Evolutionary conservation across 441 rosid species (phyloP).

Genomic region (Flueggea neowawraea): DNA sequence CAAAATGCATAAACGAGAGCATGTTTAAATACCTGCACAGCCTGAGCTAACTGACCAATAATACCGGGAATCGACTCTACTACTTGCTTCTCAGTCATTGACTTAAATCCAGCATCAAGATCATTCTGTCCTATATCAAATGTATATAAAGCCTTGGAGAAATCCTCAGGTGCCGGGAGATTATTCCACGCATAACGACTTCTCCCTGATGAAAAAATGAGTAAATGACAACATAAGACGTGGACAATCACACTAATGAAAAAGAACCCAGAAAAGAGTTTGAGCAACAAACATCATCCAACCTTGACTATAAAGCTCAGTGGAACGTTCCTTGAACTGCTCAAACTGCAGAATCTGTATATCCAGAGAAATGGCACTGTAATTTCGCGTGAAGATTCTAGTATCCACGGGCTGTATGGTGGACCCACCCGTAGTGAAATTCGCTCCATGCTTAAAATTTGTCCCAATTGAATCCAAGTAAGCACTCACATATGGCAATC

Average conservation of each 20-base stretch:
- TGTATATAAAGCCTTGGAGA: constrained; percentile 20
- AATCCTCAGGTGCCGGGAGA: not conserved
- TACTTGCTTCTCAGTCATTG: not conserved
- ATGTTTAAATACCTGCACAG: not conserved
- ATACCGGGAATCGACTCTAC: not conserved
- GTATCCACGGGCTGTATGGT: not conserved
- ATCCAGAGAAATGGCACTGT: not conserved
- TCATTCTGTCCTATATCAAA: constrained; percentile 23
- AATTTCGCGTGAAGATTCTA: constrained; percentile 13
- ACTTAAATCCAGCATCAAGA: constrained; percentile 23
- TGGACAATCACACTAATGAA: no score
- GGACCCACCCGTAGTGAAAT: not conserved
- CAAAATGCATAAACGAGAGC: not conserved
- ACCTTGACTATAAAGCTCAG: constrained; percentile 24
- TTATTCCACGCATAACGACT: not conserved
- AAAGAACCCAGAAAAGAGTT: no score
- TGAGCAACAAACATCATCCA: not conserved
- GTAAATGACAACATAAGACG: not conserved
- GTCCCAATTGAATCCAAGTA: not conserved
- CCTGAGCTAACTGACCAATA: not conserved
- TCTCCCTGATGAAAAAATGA: not conserved
- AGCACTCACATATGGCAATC: not conserved
- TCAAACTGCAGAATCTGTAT: not conserved
- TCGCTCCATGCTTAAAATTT: not conserved
- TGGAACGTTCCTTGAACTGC: constrained; percentile 12